These are phyloP conservation scores for Talaromyces sp. DNA, from an alignment of 2,329 filamentous ascomycete species.

Conservation along the genomic window DNA sequence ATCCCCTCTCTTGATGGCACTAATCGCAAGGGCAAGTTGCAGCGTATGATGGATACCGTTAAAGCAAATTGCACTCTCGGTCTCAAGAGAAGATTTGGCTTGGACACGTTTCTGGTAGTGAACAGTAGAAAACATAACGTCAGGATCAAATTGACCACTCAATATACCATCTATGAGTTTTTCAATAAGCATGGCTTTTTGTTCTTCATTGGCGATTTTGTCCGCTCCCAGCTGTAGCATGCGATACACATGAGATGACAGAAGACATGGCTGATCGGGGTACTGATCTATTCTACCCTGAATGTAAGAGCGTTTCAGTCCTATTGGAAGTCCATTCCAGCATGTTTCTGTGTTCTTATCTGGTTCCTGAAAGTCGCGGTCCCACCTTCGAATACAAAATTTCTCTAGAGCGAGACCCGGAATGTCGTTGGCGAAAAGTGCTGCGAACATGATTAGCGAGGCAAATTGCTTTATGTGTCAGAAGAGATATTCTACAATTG, in stretches of 20 bases:
- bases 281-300: neutral
- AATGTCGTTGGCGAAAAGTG: neutral
- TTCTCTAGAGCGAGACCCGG: neutral
- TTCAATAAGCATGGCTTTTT: neutral
- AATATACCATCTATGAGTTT: neutral
- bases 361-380: neutral
- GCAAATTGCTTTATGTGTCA: neutral
- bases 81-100: neutral
- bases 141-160: neutral
- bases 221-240: neutral
- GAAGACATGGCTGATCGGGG: neutral
- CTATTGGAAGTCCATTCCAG: neutral
- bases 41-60: neutral
- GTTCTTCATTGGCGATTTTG: neutral
- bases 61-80: neutral
- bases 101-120: neutral
- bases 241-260: neutral
- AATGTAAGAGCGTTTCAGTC: neutral
- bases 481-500: neutral
- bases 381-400: neutral
- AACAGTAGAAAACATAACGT: neutral
- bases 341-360: neutral
- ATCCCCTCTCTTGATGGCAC: neutral
- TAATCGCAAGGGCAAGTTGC: neutral
- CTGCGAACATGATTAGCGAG: neutral